Conservation (phyloP, 129 eudicot genomes). For the Oenanthe sinensis region DNA sequence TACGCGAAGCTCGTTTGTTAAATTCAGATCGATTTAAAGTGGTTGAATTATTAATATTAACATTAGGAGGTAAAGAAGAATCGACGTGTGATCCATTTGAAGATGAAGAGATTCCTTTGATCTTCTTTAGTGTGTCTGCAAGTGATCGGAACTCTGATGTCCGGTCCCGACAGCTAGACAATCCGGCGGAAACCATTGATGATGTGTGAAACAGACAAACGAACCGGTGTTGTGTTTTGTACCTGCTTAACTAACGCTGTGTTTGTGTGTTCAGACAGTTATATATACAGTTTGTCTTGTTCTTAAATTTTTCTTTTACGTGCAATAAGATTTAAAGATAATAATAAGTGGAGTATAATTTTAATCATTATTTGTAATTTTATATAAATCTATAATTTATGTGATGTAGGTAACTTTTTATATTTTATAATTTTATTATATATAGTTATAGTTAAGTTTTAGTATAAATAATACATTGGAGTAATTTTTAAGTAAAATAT, state of each 20-base stretch:
- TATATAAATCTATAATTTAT: too few relatives aligned
- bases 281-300: too few relatives aligned
- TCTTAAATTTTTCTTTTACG: too few relatives aligned
- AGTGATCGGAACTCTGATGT: conserved; percentile 68
- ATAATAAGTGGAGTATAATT: too few relatives aligned
- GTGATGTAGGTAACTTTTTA: too few relatives aligned
- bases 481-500: too few relatives aligned
- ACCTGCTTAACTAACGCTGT: not conserved
- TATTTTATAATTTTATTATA: too few relatives aligned
- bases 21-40: conserved; percentile 51
- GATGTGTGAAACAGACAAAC: not conserved
- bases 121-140: conserved; percentile 43
- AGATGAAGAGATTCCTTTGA: conserved; percentile 25
- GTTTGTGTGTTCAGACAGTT: not conserved
- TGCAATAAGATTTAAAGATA: too few relatives aligned
- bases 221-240: not conserved
- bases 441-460: too few relatives aligned
- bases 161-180: conserved; percentile 59
- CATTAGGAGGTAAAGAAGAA: conserved; percentile 21
- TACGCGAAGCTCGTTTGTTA: conserved; percentile 60
- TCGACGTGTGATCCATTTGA: conserved; percentile 25
- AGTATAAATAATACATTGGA: too few relatives aligned
- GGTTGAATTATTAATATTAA: conserved; percentile 10
- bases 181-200: conserved; percentile 52
- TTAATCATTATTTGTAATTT: too few relatives aligned